Evolutionary conservation across 2,329 filamentous ascomycete genomes (phyloP), one percentile per base, ranked within the genome.

Genomic region (Arachnomyces sp.): DNA sequence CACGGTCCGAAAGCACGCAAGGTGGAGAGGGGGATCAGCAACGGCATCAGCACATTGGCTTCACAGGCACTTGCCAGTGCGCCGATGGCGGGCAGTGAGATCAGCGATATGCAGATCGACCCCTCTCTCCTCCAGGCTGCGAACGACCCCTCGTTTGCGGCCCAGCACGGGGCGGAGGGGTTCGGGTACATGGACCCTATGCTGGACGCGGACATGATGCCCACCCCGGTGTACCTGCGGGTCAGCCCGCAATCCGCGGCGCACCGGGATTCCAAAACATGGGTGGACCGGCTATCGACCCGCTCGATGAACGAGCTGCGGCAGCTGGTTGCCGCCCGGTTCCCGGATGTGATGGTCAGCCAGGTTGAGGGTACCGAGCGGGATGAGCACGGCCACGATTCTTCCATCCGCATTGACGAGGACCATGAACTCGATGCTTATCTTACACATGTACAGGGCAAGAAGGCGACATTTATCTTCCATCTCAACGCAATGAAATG

Each of bases 391-490:
- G 78, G 75, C 4, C 70, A 70, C 36, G 81, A 85, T 53, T 67
- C 83, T 33, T 67, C 67, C 12, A 73, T 84, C 52, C 64, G 71
- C 40, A 81, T 90, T 50, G 79, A 81, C 40, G 72, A 79, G 31
- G 81, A 89, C 50, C 75, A 78, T 46, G 83, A 90, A 62, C 58
- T 92, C 46, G 73, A 73, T 43, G 81, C 80, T 0, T 90, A 89
- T 60, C 60, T 92, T 49, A 69, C 73, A 34, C 81, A 84, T 55
- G 68, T 81, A 17, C 65, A 75, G 47, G 70, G 65, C 29, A 61
- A 67, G 54, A 77, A 77, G 53, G 69, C 70, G 11, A 71, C 66
- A 4, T 77, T 80, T 58, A 54, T 68, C 11, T 67, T 74, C 39
- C 55, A 58, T 28, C 49, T 68, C 34, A 54, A 50, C 28, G 49